Percentiles rank a stretch among this genome's conserved stretches.
phyloP scores from a whole-genome alignment of 163 green algal genomes.

The Prototheca cutis region DNA sequence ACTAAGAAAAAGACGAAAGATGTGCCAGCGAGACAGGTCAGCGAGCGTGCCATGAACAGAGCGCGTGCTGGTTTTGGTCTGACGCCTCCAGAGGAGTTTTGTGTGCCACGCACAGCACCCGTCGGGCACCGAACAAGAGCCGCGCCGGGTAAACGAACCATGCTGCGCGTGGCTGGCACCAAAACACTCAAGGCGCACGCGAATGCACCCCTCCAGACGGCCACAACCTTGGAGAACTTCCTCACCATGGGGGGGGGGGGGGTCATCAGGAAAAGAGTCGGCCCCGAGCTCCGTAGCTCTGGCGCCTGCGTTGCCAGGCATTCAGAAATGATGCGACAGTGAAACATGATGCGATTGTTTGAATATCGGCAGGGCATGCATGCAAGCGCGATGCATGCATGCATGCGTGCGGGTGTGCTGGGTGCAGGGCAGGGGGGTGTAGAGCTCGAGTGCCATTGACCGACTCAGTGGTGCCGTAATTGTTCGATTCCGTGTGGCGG shows the following conservation, averaged over 20 bases:
- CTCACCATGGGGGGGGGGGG: too few relatives aligned
- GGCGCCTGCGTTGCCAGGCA: background rate
- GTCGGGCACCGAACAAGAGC: slow-evolving; percentile 5
- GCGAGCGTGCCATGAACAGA: slow-evolving; percentile 18
- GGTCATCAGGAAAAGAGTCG: too few relatives aligned
- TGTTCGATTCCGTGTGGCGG: slow-evolving; percentile 28
- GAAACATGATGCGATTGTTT: background rate
- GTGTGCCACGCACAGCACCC: slow-evolving; percentile 30
- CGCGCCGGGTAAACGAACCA: background rate
- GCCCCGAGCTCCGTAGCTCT: too few relatives aligned
- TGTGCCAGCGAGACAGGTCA: slow-evolving; percentile 63
- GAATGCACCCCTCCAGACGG: too few relatives aligned
- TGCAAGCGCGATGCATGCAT: background rate
- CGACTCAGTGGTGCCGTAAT: slow-evolving; percentile 17
- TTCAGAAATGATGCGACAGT: background rate
- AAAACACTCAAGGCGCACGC: too few relatives aligned
- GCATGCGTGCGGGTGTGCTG: background rate
- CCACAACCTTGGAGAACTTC: too few relatives aligned
- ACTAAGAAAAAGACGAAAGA: background rate
- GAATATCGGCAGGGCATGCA: background rate
- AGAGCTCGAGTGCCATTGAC: too few relatives aligned
- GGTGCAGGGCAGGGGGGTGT: too few relatives aligned
- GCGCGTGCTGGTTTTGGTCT: slow-evolving; percentile 46
- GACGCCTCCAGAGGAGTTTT: slow-evolving; percentile 22
- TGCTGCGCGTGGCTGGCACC: background rate